A percentile compares a stretch with the other conserved stretches of the same genome.
These are phyloP conservation scores for Lasiodiplodia citricola DNA, from an alignment of 2,329 filamentous ascomycete genomes.

Conservation along the genomic window DNA sequence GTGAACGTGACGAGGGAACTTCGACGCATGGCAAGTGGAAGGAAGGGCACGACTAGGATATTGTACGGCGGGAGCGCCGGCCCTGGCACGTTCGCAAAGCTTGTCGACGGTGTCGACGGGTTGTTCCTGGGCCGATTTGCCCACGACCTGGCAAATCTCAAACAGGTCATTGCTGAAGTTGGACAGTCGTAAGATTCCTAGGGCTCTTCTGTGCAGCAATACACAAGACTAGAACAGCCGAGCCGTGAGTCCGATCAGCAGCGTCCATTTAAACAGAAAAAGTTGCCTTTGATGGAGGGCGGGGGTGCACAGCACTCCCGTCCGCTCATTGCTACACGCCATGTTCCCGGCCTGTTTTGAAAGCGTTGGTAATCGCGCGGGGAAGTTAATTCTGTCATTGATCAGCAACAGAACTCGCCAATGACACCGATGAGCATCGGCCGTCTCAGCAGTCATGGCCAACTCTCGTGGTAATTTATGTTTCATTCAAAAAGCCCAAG, in stretches of 20 bases:
- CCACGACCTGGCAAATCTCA: slow-evolving; percentile 74
- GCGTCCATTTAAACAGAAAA: background rate
- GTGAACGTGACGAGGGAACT: slow-evolving; percentile 71
- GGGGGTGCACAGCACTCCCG: too few relatives aligned
- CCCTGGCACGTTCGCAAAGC: slow-evolving; percentile 72
- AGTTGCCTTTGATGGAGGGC: background rate
- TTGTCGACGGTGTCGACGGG: slow-evolving; percentile 75
- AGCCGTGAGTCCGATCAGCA: background rate
- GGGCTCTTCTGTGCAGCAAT: slow-evolving; percentile 1
- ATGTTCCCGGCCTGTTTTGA: background rate
- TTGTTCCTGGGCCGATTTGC: slow-evolving; percentile 82
- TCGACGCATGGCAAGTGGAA: slow-evolving; percentile 58
- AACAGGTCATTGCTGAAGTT: slow-evolving; percentile 75
- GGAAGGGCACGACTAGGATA: slow-evolving; percentile 68
- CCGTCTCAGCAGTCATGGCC: background rate
- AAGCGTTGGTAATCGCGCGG: slow-evolving; percentile 19
- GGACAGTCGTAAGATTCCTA: slow-evolving; percentile 46
- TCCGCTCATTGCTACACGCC: too few relatives aligned
- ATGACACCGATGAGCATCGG: background rate
- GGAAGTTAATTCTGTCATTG: slow-evolving; percentile 1
- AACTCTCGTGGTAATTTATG: background rate
- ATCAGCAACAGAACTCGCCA: slow-evolving; percentile 14
- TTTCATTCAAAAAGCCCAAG: background rate
- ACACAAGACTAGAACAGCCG: background rate
- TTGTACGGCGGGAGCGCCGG: slow-evolving; percentile 85